Conservation (phyloP, 164 flowering plant species). For the Kalanchoe fedtschenkoi region DNA sequence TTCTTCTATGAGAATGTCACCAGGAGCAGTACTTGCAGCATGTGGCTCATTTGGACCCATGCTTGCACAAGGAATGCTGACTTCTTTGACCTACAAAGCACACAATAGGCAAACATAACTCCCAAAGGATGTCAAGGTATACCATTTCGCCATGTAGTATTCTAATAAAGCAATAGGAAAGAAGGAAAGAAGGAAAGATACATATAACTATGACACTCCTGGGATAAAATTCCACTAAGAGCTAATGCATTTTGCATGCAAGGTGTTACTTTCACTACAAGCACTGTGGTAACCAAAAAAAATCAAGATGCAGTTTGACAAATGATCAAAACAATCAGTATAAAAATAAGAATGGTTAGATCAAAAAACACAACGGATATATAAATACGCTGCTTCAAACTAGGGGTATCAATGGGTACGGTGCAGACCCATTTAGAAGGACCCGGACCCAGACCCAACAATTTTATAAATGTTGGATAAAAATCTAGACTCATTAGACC, state of each 20-base stretch:
- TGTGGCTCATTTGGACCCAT: slow-evolving; percentile 99
- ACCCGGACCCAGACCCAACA: too few relatives aligned
- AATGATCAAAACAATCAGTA: not conserved
- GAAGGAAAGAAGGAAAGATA: not conserved
- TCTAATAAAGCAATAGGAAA: not conserved
- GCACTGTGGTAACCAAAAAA: too few relatives aligned
- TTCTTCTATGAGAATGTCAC: slow-evolving; percentile 59
- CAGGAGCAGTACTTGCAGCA: slow-evolving; percentile 80
- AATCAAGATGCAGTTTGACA: not conserved
- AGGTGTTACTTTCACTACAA: not conserved
- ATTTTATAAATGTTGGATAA: too few relatives aligned
- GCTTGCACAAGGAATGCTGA: slow-evolving; percentile 44
- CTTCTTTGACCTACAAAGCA: slow-evolving; percentile 31
- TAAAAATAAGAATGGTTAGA: not conserved
- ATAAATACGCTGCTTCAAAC: too few relatives aligned
- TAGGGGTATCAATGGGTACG: too few relatives aligned
- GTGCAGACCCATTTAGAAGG: too few relatives aligned
- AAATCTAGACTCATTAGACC: too few relatives aligned
- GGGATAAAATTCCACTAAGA: not conserved
- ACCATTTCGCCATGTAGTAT: not conserved
- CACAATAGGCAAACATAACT: not conserved
- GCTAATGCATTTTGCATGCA: too few relatives aligned
- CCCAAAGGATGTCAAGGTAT: not conserved
- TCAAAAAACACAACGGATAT: too few relatives aligned
- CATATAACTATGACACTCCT: too few relatives aligned